Base-by-base conservation (phyloP, 2,329 filamentous ascomycete species). In the Emergomyces orientalis region DNA sequence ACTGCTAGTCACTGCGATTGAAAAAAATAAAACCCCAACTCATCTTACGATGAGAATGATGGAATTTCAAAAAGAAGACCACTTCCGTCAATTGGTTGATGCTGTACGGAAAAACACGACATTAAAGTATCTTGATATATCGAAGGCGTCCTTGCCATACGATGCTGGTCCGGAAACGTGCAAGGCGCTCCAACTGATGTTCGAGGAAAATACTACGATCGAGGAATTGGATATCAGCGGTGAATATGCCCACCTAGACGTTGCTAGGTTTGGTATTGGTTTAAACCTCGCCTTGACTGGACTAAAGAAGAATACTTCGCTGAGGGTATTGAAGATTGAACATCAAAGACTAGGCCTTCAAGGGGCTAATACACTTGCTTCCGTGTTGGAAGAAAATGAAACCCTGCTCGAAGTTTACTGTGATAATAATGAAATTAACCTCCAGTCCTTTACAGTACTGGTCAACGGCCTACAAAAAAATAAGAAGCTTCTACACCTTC, bases 231-330 rank as follows among this genome's bases (percentile, higher is more conserved):
- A 89, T 70, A 86, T 90, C 54, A 88, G 86, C 32, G 87, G 87
- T 9, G 87, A 89, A 68, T 85, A 87, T 66, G 87, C 87, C 6
- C 83, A 88, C 67, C 73, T 90, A n/a, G 87, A 89, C 69, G 85
- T 85, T 3, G 86, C 86, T 2, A 82, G 86, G 58, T 84, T 89
- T 65, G 87, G 87, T 19, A 84, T 86, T 62, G 86, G 87, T 2
- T 80, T 90, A 64, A 88, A 88, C 67, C 78, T 84, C 61, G 86
- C 87, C 22, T 74, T 90, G 63, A 80, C 80, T 22, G 87, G 87
- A 4, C 74, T 90, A 65, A 85, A 86, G 69, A 78, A 80, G 63
- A 90, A 90, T 70, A 82, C 75, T 39, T 81, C 84, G 1, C 71
- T 90, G 61, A 83, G 82, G 65, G 77, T 85, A 17, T 76, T 90